A percentile compares a stretch with the other conserved stretches of the same genome.
Evolutionary conservation across 1,284 basidiomycete species (phyloP).

Genomic region (Heterobasidion annosum): DNA sequence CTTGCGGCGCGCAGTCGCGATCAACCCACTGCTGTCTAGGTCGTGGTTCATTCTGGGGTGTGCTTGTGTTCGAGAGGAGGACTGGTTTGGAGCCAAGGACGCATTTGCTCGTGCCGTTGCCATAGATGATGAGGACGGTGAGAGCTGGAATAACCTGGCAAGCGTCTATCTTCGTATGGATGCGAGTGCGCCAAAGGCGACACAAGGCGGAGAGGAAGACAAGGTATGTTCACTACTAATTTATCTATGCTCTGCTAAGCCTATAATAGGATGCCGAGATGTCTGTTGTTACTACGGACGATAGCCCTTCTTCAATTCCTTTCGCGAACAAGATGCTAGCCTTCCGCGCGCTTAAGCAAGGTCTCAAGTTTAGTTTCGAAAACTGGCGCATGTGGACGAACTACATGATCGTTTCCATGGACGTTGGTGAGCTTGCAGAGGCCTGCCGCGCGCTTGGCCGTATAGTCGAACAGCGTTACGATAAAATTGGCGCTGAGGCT

Average conservation of each 20-base stretch:
- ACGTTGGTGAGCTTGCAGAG: constrained; percentile 89
- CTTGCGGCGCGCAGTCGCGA: constrained; percentile 68
- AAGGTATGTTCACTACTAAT: constrained; percentile 15
- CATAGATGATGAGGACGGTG: constrained; percentile 93
- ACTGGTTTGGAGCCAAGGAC: constrained; percentile 78
- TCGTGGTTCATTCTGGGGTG: constrained; percentile 98
- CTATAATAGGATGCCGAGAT: not conserved
- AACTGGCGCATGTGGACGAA: constrained; percentile 99
- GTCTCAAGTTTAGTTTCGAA: constrained; percentile 77
- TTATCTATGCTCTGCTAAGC: not conserved
- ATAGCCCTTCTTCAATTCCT: constrained; percentile 18
- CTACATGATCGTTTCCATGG: constrained; percentile 91
- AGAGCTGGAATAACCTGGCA: constrained; percentile 98
- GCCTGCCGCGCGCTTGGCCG: constrained; percentile 79
- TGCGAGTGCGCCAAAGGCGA: constrained; percentile 21
- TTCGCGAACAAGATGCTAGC: constrained; percentile 80
- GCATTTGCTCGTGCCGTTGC: constrained; percentile 83
- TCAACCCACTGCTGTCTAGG: constrained; percentile 83
- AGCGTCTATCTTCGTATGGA: constrained; percentile 87
- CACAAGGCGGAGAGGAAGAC: constrained; percentile 15
- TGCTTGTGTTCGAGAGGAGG: constrained; percentile 70
- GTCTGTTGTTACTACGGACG: not conserved
- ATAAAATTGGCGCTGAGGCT: constrained; percentile 46
- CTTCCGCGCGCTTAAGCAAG: constrained; percentile 90
- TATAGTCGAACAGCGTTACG: constrained; percentile 76